These are phyloP conservation scores for Litchi chinensis DNA, from an alignment of 345 rosid genomes.

Conservation along the genomic window DNA sequence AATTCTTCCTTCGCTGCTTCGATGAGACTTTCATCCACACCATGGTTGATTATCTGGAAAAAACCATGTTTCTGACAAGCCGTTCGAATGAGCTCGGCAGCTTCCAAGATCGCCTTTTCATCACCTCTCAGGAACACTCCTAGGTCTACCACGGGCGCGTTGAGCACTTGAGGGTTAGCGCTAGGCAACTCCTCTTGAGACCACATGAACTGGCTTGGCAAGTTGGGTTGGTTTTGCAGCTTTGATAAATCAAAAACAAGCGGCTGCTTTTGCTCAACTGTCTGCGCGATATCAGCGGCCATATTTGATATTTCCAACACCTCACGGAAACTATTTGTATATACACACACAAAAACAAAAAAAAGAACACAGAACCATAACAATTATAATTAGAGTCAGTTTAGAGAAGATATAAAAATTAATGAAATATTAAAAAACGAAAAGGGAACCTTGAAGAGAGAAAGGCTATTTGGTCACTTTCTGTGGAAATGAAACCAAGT, in stretches of 20 bases:
- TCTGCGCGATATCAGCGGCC: no score
- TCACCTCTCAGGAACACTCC: slow-evolving; percentile 46
- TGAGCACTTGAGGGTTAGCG: slow-evolving; percentile 29
- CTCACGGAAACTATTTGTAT: no score
- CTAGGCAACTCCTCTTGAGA: slow-evolving; percentile 36
- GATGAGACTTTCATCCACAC: slow-evolving; percentile 43
- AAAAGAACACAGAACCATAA: no score
- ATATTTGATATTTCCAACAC: no score
- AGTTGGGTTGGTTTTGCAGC: slow-evolving; percentile 32
- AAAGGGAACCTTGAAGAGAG: no score
- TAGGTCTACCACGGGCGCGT: slow-evolving; percentile 56
- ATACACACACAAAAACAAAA: no score
- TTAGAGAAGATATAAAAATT: no score
- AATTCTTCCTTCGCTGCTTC: slow-evolving; percentile 33
- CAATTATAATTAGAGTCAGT: no score
- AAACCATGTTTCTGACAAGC: slow-evolving; percentile 64
- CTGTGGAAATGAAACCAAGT: no score
- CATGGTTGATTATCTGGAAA: slow-evolving; percentile 63
- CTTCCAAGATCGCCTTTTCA: slow-evolving; percentile 29
- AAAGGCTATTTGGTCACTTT: no score
- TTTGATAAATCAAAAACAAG: slow-evolving; percentile 31
- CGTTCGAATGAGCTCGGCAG: slow-evolving; percentile 36
- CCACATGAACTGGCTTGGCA: slow-evolving; percentile 58
- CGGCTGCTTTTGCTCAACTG: no score
- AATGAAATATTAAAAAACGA: no score